A percentile compares a stretch with the other conserved stretches of the same genome.
Evolutionary conservation across 164 flowering plant species (phyloP).

Genomic region (Warburgia ugandensis): DNA sequence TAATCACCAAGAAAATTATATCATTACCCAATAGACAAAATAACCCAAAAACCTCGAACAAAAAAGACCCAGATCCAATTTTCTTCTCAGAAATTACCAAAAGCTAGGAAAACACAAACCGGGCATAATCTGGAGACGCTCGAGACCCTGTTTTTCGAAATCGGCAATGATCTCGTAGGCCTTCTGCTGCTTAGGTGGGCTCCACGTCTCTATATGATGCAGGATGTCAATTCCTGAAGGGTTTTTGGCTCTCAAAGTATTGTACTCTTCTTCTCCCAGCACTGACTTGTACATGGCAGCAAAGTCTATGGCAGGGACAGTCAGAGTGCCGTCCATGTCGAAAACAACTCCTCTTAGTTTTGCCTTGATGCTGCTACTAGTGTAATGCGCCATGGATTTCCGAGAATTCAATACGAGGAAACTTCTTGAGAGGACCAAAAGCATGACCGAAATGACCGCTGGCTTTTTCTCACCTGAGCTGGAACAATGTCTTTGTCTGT

Average conservation of each 20-base stretch:
- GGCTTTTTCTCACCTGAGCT: too few relatives aligned
- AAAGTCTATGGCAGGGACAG: slow-evolving; percentile 87
- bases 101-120: slow-evolving; percentile 25
- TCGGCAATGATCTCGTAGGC: slow-evolving; percentile 70
- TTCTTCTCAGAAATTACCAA: neutral
- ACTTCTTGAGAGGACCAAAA: too few relatives aligned
- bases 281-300: slow-evolving; percentile 78
- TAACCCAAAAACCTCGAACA: neutral
- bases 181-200: slow-evolving; percentile 44
- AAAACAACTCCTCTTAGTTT: slow-evolving; percentile 78
- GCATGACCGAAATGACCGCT: too few relatives aligned
- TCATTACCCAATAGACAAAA: neutral
- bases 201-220: slow-evolving; percentile 72
- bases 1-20: neutral
- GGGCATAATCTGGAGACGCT: slow-evolving; percentile 89
- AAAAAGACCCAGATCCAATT: neutral
- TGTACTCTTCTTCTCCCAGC: slow-evolving; percentile 67
- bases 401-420: too few relatives aligned
- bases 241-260: slow-evolving; percentile 29
- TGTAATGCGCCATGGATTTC: too few relatives aligned
- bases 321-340: slow-evolving; percentile 98
- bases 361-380: slow-evolving; percentile 12
- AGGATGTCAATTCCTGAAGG: slow-evolving; percentile 82
- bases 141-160: slow-evolving; percentile 67
- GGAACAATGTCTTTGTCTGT: too few relatives aligned